Evolutionary conservation across 805 yeast genomes (phyloP).

Genomic region (Candida khao-thaluensis): DNA sequence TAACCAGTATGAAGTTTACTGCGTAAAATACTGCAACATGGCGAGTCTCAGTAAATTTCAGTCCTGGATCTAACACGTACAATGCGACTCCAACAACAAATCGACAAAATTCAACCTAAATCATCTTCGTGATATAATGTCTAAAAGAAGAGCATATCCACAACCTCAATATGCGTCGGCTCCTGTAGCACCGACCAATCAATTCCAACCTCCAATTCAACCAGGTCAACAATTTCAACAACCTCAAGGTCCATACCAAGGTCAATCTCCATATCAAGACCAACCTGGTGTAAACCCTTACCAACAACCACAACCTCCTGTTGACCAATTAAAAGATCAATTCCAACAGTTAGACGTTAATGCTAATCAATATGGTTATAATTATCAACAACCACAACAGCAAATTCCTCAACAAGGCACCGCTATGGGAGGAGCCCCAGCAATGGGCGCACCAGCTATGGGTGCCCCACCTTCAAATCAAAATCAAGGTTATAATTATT

Average conservation of each 20-base stretch:
- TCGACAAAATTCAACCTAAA: slow-evolving; percentile 2
- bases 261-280: slow-evolving; percentile 11
- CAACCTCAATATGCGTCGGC: slow-evolving; percentile 42
- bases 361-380: slow-evolving; percentile 13
- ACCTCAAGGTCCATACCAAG: slow-evolving; percentile 21
- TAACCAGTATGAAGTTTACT: too few relatives aligned
- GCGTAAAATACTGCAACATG: too few relatives aligned
- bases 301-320: slow-evolving; percentile 2
- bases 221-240: slow-evolving; percentile 9
- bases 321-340: slow-evolving; percentile 33
- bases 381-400: slow-evolving; percentile 9
- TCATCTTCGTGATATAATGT: slow-evolving; percentile 7
- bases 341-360: slow-evolving; percentile 35
- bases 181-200: slow-evolving; percentile 20
- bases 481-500: slow-evolving; percentile 16
- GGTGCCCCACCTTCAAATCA: slow-evolving; percentile 9
- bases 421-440: background rate
- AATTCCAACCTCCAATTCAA: slow-evolving; percentile 8
- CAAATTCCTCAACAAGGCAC: slow-evolving; percentile 4
- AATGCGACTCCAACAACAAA: slow-evolving; percentile 2
- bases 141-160: slow-evolving; percentile 48
- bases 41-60: background rate
- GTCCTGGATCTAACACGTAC: slow-evolving; percentile 2
- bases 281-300: background rate
- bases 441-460: slow-evolving; percentile 3